Evolutionary conservation across 805 yeast species (phyloP), one percentile per base, ranked within the genome.

Genomic region (Metschnikowia noctiluminum): DNA sequence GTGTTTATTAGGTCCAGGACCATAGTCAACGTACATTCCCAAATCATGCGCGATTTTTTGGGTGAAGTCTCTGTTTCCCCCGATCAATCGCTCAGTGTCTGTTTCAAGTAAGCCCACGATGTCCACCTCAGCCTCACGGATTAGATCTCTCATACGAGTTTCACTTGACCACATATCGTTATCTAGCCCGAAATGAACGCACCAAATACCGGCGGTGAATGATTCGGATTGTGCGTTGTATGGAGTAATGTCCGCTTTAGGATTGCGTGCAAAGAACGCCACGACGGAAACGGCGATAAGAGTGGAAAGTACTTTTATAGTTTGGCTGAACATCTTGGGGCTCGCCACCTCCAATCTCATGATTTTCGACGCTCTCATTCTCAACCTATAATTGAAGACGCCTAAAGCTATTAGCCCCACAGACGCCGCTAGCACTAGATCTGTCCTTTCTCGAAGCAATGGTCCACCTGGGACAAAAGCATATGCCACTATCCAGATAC

Each of bases 161-260:
- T 94, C 97, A 55, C 90, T 81, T 0, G 96, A 92, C 99, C 99
- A 94, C 94, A 94, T 86, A 63, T 90, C 96, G 66, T 94, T 94
- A 65, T 94, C 99, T 43, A 94, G 77, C 26, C 97, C 99, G 64
- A 94, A 94, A 70, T 94, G 99, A 55, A 94, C 85, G 21, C 98
- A 92, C 99, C 99, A 94, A 52, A 94, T 91, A 64, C 98, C 99
- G 2, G 97, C 91, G 1, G 97, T 90, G 59, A 94, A 79, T 5
- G 88, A 65, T 56, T 83, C 79, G 2, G 88, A 77, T n/a, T 76
- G 76, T 16, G 48, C 60, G 51, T 73, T 65, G 53, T 60, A 69
- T 32, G 77, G 77, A 32, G 84, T 86, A 58, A 80, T 78, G 10
- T 94, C 90, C 46, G 66, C 65, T 12, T 91, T 90, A 31, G 81